Base-by-base conservation (phyloP, 2,329 filamentous ascomycete genomes). In the Helicocarpus griseus region DNA sequence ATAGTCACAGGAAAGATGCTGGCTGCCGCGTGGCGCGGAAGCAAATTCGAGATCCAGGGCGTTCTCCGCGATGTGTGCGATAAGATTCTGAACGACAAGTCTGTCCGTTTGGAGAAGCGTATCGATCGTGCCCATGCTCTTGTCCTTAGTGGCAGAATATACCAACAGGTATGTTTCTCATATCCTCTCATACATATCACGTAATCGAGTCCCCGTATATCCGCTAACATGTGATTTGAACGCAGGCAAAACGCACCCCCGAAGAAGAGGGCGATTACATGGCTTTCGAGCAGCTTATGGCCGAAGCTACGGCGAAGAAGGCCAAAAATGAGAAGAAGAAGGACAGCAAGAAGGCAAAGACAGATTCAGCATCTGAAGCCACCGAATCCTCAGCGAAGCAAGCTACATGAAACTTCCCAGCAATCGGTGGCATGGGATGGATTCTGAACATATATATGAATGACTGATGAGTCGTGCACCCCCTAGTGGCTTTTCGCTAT, bases 211-310 rank as follows among this genome's bases (percentile, higher is more conserved):
- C 36, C 40, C 19, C 43, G 8, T 43, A 21, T n/a, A 8, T 21
- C 8, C 43, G 21, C 21, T 40, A 22, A 47, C 45, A 39, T 24
- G 17, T 51, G 26, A 6, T 50, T 48, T n/a, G 36, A 26, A 31
- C 45, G 45, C 59, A 96, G 90, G 88, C 91, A 38, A 80, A 86
- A 68, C 84, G 93, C 56, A 86, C 91, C 50, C 86, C 91, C 39
- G 93, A 98, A 58, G 93, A 98, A 74, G 93, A 98, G 71, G 91
- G 93, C 57, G 93, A 97, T 63, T 97, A 95, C 72, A 94, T 98
- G 81, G 90, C 91, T 14, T 98, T 98, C 61, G 93, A 98, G 69
- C 89, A 97, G 70, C 83, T 98, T 51, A 95, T 98, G 69, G 90
- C 93, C 48, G 93, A 98, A 67, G 91, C 91, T 4, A 89, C 90